Evolutionary conservation across 108 stramenopile species (phyloP).

Genomic region (Cyclostephanos tholiformis): DNA sequence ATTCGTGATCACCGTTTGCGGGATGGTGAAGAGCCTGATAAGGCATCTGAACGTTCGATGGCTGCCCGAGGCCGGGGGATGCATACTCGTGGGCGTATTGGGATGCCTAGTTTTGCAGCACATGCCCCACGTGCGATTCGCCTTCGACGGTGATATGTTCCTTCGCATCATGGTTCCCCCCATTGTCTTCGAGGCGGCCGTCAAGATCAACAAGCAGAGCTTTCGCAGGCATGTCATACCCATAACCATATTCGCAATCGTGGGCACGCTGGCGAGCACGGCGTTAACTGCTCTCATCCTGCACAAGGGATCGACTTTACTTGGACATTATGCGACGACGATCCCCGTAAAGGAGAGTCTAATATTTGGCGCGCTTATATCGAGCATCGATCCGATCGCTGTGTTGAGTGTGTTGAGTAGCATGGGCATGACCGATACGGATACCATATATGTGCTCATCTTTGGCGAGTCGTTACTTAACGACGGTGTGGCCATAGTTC

Average conservation of each 20-base stretch:
- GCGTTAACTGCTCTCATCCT: conserved; percentile 74
- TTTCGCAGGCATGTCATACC: conserved; percentile 80
- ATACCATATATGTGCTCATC: conserved; percentile 85
- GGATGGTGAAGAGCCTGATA: conserved; percentile 86
- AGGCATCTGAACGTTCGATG: conserved; percentile 83
- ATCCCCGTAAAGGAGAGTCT: conserved; percentile 77
- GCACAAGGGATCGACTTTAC: conserved; percentile 58
- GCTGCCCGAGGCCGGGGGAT: conserved; percentile 90
- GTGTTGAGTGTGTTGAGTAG: conserved; percentile 74
- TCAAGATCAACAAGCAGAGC: conserved; percentile 80
- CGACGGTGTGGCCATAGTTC: conserved; percentile 92
- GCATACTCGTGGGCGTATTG: conserved; percentile 83
- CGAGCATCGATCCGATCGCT: conserved; percentile 90
- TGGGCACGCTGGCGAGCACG: conserved; percentile 82
- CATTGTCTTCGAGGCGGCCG: conserved; percentile 89
- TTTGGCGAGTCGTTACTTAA: conserved; percentile 96
- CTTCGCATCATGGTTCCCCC: conserved; percentile 88
- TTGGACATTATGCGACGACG: conserved; percentile 50
- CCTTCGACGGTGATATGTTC: conserved; percentile 88
- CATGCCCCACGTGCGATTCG: conserved; percentile 78
- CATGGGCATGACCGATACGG: conserved; percentile 76
- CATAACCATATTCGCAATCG: conserved; percentile 75
- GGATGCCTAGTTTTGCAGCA: conserved; percentile 68
- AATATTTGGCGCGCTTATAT: conserved; percentile 88
- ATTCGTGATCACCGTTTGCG: conserved; percentile 82